Base-by-base conservation (phyloP, 2,329 filamentous ascomycete genomes). In the Curvularia sp. region DNA sequence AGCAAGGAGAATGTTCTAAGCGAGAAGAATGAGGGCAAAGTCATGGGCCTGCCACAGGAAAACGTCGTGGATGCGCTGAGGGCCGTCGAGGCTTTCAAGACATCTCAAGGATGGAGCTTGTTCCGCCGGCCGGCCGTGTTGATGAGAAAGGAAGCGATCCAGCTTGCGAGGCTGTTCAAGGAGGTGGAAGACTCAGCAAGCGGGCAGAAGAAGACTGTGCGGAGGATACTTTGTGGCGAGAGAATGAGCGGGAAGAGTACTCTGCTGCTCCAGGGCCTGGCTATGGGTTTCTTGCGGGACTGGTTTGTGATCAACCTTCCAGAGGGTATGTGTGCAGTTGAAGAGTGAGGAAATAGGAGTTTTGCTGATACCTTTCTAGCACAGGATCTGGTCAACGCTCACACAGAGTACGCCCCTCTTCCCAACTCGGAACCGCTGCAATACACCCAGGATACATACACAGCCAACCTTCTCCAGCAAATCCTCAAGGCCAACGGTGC, bases 221-320 rank as follows among this genome's bases (percentile, higher is more conserved):
- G 88, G 69, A 82, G 87, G 68, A 84, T 97, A 28, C 64, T 97
- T 49, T 88, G 86, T 43, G 95, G 95, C 3, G 85, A 87, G 53
- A 88, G 85, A 73, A 84, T 88, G 41, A 86, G 89, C 13, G 95
- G 95, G 34, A 99, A 98, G 85, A 97, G 91, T 75, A 87, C 95
- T 68, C 80, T 96, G 70, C 78, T 96, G 70, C 81, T 97, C 45
- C 93, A 98, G 80, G 90, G 90, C 38, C 87, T 96, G 84, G 82
- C 90, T 18, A 89, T 93, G 78, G 94, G 87, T 1, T 88, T 94
- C 65, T 76, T 93, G 71, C 92, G 92, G 75, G 85, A 90, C 27
- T 98, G 93, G 92, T 83, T 97, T 43, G 93, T 98, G 46, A 84
- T 99, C 57, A 89, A 91, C 72, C 84, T 98, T 50, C 93, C 95